These are phyloP conservation scores for Kalaharituber pfeilii DNA, from an alignment of 2,329 filamentous ascomycete species.

Conservation along the genomic window DNA sequence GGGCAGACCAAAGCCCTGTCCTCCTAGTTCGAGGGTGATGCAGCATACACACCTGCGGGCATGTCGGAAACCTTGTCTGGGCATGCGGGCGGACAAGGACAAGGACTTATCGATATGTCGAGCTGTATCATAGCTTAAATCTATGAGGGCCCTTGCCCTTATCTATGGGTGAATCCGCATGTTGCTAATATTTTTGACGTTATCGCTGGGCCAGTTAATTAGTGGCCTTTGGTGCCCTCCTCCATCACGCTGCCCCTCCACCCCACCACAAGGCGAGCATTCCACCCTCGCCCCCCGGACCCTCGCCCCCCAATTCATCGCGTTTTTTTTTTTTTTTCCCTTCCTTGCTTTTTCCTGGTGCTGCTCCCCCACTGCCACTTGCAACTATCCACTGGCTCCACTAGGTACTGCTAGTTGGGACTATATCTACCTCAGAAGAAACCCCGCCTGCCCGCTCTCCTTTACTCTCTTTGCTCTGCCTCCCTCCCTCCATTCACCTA, in stretches of 20 bases:
- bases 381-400: background rate
- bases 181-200: slow-evolving; percentile 3
- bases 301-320: background rate
- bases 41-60: too few species aligned
- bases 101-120: too few species aligned
- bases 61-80: too few species aligned
- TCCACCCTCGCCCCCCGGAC: background rate
- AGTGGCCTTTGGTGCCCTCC: too few species aligned
- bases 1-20: too few species aligned
- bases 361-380: background rate
- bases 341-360: background rate
- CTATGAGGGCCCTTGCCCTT: background rate
- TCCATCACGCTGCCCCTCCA: background rate
- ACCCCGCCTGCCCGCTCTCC: too few species aligned
- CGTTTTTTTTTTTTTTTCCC: background rate
- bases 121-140: too few species aligned
- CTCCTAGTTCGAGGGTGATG: too few species aligned
- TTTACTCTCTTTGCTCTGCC: too few species aligned
- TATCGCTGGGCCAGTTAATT: background rate
- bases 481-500: too few species aligned
- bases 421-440: too few species aligned
- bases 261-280: background rate
- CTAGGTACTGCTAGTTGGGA: too few species aligned
- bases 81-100: background rate
- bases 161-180: background rate